Conservation (phyloP, 1,139 yeast genomes). For the Saccharomyces pastorianus region DNA sequence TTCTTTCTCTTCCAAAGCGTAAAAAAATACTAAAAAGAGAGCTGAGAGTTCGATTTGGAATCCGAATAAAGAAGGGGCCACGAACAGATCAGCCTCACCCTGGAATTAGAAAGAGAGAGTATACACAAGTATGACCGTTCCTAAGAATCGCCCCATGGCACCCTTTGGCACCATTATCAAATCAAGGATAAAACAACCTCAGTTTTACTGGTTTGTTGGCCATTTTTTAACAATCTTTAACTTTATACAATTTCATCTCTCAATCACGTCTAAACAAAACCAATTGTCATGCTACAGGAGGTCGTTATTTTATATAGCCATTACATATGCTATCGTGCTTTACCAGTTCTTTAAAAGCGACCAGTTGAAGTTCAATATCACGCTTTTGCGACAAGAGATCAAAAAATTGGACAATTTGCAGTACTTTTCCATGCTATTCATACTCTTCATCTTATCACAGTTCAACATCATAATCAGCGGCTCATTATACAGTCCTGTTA, state of each 20-base stretch:
- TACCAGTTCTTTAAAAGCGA: constrained; percentile 29
- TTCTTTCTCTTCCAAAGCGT: neutral
- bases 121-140: constrained; percentile 1
- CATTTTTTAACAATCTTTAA: constrained; percentile 27
- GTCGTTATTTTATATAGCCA: constrained; percentile 18
- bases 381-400: constrained; percentile 15
- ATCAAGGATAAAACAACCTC: constrained; percentile 27
- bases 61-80: neutral
- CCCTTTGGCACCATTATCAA: constrained; percentile 18
- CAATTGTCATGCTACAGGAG: constrained; percentile 13
- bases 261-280: constrained; percentile 20
- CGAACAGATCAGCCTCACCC: neutral
- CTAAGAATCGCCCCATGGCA: constrained; percentile 13
- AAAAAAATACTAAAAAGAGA: neutral
- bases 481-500: constrained; percentile 44
- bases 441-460: constrained; percentile 14
- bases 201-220: constrained; percentile 31
- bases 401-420: constrained; percentile 26
- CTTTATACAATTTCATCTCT: constrained; percentile 22
- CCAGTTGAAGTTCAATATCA: constrained; percentile 14
- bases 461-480: constrained; percentile 29
- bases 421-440: constrained; percentile 21
- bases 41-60: neutral
- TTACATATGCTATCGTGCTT: constrained; percentile 29
- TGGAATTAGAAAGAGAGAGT: neutral